Evolutionary conservation across 768 basidiomycete species (phyloP).

Genomic region (Agrocybe chaxingu): DNA sequence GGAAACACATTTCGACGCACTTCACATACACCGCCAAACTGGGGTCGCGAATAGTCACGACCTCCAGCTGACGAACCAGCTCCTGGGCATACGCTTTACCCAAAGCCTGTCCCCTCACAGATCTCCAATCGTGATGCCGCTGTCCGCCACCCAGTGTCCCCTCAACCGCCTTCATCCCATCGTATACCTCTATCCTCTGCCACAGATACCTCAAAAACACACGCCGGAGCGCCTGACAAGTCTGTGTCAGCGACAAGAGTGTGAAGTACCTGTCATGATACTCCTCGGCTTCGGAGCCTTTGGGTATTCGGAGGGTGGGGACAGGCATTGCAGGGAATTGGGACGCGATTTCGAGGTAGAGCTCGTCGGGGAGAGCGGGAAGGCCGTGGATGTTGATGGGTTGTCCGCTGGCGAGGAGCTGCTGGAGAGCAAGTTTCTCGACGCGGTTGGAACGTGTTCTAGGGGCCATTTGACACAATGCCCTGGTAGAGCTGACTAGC

Average conservation of each 20-base stretch:
- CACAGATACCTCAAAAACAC: constrained; percentile 7
- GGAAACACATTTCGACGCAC: background rate
- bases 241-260: constrained; percentile 4
- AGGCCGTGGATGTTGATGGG: too few species aligned
- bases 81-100: background rate
- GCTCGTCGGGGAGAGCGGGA: too few species aligned
- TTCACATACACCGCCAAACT: constrained; percentile 7
- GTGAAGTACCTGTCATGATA: background rate
- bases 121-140: background rate
- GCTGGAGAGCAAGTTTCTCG: too few species aligned
- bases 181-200: constrained; percentile 10
- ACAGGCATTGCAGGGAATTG: too few species aligned
- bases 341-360: too few species aligned
- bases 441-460: too few species aligned
- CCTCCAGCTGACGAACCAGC: constrained; percentile 9
- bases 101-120: background rate
- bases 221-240: constrained; percentile 9
- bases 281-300: too few species aligned
- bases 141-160: too few species aligned
- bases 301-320: too few species aligned
- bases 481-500: too few species aligned
- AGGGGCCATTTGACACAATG: too few species aligned
- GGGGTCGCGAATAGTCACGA: constrained; percentile 8
- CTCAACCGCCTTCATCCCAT: background rate
- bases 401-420: too few species aligned